Percentiles rank a stretch among this genome's conserved stretches.
Conservation (phyloP, 2,329 filamentous ascomycete genomes). For the Pyricularia sp. region DNA sequence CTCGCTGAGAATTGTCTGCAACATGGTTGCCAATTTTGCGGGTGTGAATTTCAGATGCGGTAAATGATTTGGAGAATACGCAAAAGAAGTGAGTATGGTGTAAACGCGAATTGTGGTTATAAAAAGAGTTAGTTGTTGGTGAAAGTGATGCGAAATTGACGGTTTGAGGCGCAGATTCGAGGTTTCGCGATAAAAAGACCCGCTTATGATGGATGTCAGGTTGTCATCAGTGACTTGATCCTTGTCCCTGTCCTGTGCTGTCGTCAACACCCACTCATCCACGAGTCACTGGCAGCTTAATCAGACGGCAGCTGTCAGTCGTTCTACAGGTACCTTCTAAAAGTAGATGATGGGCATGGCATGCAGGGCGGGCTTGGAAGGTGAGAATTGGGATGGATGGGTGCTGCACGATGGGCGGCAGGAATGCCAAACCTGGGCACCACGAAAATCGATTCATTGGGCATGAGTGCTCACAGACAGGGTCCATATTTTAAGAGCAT, state of each 20-base stretch:
- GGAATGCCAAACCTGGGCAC: too few species aligned
- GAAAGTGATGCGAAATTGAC: not conserved
- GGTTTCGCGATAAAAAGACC: not conserved
- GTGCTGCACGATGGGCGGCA: too few species aligned
- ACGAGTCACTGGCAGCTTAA: not conserved
- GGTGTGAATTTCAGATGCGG: not conserved
- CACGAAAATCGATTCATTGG: too few species aligned
- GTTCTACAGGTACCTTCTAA: not conserved
- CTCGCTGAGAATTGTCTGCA: slow-evolving; percentile 4
- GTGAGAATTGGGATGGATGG: not conserved
- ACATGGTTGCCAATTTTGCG: not conserved
- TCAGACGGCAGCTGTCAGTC: not conserved
- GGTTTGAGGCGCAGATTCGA: not conserved
- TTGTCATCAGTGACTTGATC: not conserved
- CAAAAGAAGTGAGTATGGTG: not conserved
- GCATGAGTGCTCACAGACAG: too few species aligned
- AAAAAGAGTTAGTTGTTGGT: too few species aligned
- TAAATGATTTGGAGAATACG: not conserved
- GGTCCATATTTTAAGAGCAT: too few species aligned
- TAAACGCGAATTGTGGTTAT: not conserved
- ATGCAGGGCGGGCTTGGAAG: not conserved
- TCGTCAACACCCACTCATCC: not conserved
- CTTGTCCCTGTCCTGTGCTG: not conserved
- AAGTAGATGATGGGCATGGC: not conserved
- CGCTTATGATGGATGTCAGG: not conserved